Evolutionary conservation across 495 filamentous ascomycete species (phyloP).

Genomic region (Penicillium verhagenii): DNA sequence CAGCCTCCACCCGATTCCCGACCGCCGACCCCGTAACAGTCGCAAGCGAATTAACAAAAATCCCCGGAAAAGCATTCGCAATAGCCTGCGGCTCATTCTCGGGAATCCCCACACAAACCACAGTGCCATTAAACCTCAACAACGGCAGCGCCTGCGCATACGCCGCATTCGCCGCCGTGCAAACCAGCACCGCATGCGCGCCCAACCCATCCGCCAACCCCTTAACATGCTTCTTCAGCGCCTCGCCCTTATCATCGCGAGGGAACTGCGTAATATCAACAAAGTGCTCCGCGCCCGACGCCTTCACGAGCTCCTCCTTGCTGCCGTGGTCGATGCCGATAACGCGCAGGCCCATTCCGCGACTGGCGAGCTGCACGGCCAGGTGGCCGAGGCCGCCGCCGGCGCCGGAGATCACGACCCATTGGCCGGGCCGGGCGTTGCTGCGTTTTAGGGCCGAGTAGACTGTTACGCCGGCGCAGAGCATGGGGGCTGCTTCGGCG

Average conservation of each 20-base stretch:
- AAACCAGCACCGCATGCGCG: slow-evolving; percentile 62
- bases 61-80: slow-evolving; percentile 49
- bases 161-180: slow-evolving; percentile 62
- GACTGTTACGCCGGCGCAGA: slow-evolving; percentile 60
- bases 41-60: slow-evolving; percentile 51
- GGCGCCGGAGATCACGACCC: slow-evolving; percentile 65
- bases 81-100: slow-evolving; percentile 60
- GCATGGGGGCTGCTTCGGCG: slow-evolving; percentile 62
- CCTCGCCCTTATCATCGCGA: slow-evolving; percentile 43
- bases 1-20: slow-evolving; percentile 63
- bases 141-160: slow-evolving; percentile 60
- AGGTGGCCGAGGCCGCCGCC: slow-evolving; percentile 68
- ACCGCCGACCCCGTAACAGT: slow-evolving; percentile 63
- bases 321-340: slow-evolving; percentile 67
- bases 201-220: slow-evolving; percentile 61
- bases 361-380: slow-evolving; percentile 60
- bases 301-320: slow-evolving; percentile 59
- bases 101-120: slow-evolving; percentile 68
- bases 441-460: slow-evolving; percentile 59
- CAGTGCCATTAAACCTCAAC: slow-evolving; percentile 61
- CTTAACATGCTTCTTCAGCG: slow-evolving; percentile 55
- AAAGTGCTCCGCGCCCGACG: slow-evolving; percentile 66
- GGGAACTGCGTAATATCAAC: slow-evolving; percentile 61
- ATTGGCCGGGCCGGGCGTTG: slow-evolving; percentile 58
- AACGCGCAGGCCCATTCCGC: slow-evolving; percentile 64